Evolutionary conservation across 495 filamentous ascomycete genomes (phyloP), one percentile per base, ranked within the genome.

Genomic region (Penicillium cataractarum): DNA sequence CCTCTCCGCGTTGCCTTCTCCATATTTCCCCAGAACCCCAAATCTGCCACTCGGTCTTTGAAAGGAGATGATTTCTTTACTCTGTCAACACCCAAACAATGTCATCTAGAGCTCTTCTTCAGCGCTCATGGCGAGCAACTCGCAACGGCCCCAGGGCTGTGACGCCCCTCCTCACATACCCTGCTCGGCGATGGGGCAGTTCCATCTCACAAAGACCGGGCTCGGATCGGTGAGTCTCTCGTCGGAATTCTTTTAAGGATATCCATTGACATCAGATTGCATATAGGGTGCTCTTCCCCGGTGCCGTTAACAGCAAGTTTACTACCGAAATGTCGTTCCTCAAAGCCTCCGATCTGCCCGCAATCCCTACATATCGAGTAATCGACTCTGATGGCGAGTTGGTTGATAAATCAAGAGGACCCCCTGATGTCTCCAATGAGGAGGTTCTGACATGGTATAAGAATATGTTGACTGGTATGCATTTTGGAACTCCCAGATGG

Each of bases 281-380:
- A 0, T 64, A 0, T 24, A 90, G 87, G 65, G 92, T 99, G 44
- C 87, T 88, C 37, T 99, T 99, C 65, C 95, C 95, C 0, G 95
- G 95, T n/a, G 96, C 96, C 0, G 83, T 99, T 29, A 91, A 96
- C 74, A 95, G 90, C 76, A 90, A 91, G 59, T 98, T 99, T 74
- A 96, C 90, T 4, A 87, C 86, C 62, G 76, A 84, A 6, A 87
- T 97, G 73, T 72, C 79, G 24, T 97, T 97, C 75, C 83, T 90
- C 51, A 81, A 85, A 40, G 90, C 93, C 3, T 82, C 83, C 7
- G 81, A 84, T 46, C 71, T 80, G 51, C 82, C 88, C 17, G 87
- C 91, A 8, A 87, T 97, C 68, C 85, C 92, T 37, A 97, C 93
- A 10, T 97, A 93, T 76, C 89, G 93, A 27, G 86, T 91, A 7